Conservation (phyloP, 169 alveolate genomes). For the Cryptosporidium sp. region DNA sequence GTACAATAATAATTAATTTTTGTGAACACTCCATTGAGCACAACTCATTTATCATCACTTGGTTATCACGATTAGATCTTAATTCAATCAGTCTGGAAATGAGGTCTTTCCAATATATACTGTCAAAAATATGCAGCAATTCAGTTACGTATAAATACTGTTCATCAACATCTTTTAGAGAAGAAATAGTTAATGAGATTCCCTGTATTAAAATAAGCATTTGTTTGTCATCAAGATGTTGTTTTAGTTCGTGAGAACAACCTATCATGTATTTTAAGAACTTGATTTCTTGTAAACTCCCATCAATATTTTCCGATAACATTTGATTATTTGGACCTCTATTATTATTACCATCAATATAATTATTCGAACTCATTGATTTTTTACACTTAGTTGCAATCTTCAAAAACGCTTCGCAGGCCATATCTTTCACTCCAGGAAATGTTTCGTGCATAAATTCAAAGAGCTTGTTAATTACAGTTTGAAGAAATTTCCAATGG, state of each 20-base stretch:
- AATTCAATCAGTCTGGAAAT: conserved; percentile 8
- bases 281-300: conserved; percentile 6
- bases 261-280: conserved; percentile 63
- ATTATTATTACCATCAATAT: conserved; percentile 16
- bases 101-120: conserved; percentile 59
- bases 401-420: conserved; percentile 96
- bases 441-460: conserved; percentile 99
- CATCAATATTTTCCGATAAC: conserved; percentile 15
- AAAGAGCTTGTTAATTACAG: conserved; percentile 97
- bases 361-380: conserved; percentile 80
- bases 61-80: conserved; percentile 15
- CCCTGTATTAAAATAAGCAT: conserved; percentile 62
- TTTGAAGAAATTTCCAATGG: conserved; percentile 97
- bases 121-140: conserved; percentile 37
- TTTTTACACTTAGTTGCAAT: conserved; percentile 92
- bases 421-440: conserved; percentile 99
- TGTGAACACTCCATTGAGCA: conserved; percentile 70
- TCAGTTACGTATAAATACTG: conserved; percentile 58
- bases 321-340: background rate
- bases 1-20: conserved; percentile 18
- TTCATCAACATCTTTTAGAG: conserved; percentile 57
- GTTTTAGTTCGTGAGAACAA: conserved; percentile 62
- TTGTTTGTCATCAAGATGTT: conserved; percentile 65
- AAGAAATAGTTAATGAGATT: conserved; percentile 49
- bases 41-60: conserved; percentile 11